Evolutionary conservation across 1,284 basidiomycete species (phyloP), one percentile per base, ranked within the genome.

Genomic region (Waitea zeae): DNA sequence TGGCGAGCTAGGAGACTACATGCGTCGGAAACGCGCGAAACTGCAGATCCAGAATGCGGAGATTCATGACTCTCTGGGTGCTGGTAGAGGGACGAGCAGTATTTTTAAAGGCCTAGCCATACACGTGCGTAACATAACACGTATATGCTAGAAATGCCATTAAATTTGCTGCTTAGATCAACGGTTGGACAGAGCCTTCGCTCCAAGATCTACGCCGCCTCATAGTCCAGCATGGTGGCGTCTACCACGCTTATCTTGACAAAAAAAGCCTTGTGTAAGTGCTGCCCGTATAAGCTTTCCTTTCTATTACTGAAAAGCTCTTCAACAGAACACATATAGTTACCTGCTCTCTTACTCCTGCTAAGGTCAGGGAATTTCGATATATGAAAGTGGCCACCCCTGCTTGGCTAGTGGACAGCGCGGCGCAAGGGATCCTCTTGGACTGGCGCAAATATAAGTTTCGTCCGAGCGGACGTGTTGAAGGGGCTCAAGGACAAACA

Each of bases 1-100:
- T 48, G 88, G 86, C 12, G 74, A 75, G 11, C 82, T 79, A 43
- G 80, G 77, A 4, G 76, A 88, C 44, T 96, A 95, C 50, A 83
- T 93, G 81, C 56, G 65, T 9, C 65, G 89, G 44, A 97, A 96
- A 56, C 72, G 92, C 2, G 75, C 79, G 32, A 97, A 97, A 51
- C 51, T 93, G 30, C 84, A 90, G 48, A 73, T 87, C 9, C 86
- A 92, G 55, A 89, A 90, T 43, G 51, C 62, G 3, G 64, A 69
- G 39, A 60, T 87, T 31, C 64, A 62, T 18, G 45, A 49, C 3
- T 47, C 45, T 7, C 24, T 26, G 7, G 49, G 46, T 1, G 31
- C 39, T 17, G 39, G 42, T 0, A 44, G 44, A 5, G 46, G 37
- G 34, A 28, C 15, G 12, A 62, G 61, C n/a, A 56, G 58, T 38